Evolutionary conservation across 345 rosid genomes (phyloP).

Genomic region (Pseudoturritis turrita): DNA sequence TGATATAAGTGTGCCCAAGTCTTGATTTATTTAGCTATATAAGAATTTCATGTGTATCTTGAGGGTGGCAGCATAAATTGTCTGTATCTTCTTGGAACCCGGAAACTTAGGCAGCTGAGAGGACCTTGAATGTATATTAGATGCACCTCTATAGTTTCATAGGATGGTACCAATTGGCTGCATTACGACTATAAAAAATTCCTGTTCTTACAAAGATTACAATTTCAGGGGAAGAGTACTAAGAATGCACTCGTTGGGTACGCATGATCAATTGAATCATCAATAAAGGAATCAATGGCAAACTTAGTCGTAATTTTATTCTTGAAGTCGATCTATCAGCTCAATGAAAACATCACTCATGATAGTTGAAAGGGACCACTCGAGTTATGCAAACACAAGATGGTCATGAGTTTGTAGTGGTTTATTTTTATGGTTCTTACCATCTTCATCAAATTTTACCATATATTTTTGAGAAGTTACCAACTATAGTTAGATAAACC

Average conservation of each 20-base stretch:
- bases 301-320: background rate
- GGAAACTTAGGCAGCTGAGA: background rate
- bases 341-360: background rate
- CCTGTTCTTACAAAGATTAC: background rate
- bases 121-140: background rate
- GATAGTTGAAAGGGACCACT: background rate
- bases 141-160: background rate
- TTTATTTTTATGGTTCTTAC: background rate
- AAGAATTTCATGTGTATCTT: background rate
- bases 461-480: background rate
- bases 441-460: background rate
- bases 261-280: background rate
- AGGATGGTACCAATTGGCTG: background rate
- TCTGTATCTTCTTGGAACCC: background rate
- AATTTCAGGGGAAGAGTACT: background rate
- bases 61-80: background rate
- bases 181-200: background rate
- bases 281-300: background rate
- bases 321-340: background rate
- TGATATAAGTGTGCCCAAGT: background rate
- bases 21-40: background rate
- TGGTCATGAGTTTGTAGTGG: background rate
- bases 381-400: background rate
- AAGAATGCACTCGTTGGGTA: background rate
- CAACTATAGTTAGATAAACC: background rate